A percentile compares a stretch with the other conserved stretches of the same genome.
Evolutionary conservation across 2,329 filamentous ascomycete genomes (phyloP).

Genomic region (Beauveria sp.): DNA sequence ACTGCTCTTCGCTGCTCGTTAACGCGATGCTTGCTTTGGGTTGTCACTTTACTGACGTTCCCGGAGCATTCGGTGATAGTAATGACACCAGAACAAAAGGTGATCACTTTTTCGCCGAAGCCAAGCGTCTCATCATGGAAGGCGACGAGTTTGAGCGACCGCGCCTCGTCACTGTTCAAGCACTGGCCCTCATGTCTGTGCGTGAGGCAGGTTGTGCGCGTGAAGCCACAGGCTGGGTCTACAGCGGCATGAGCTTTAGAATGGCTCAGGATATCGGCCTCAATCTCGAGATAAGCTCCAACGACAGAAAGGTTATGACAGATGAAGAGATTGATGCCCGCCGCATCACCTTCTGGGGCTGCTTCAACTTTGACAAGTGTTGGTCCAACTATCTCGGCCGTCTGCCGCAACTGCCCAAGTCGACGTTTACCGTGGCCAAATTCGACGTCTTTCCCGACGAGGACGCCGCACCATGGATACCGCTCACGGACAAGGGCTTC

Average conservation of each 20-base stretch:
- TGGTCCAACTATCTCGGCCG: conserved; percentile 97
- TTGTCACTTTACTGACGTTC: conserved; percentile 80
- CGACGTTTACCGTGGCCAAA: conserved; percentile 76
- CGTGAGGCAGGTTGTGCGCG: conserved; percentile 89
- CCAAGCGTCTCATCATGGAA: conserved; percentile 80
- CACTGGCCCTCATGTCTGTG: conserved; percentile 90
- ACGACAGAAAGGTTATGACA: conserved; percentile 54
- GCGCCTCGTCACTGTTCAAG: conserved; percentile 82
- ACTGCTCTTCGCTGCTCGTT: conserved; percentile 84
- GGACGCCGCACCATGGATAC: conserved; percentile 78
- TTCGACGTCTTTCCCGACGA: conserved; percentile 87
- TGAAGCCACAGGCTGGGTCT: conserved; percentile 95
- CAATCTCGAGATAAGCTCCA: conserved; percentile 69
- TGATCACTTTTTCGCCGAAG: conserved; percentile 92
- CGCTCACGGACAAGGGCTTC: conserved; percentile 79
- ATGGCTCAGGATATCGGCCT: conserved; percentile 94
- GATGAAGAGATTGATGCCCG: conserved; percentile 85
- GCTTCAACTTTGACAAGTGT: conserved; percentile 96
- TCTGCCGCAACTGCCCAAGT: conserved; percentile 74
- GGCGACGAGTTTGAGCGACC: conserved; percentile 92
- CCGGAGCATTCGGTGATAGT: conserved; percentile 61
- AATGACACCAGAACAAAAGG: conserved; percentile 80
- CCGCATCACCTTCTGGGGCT: conserved; percentile 93
- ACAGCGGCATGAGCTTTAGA: conserved; percentile 95
- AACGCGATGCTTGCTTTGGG: conserved; percentile 91